Conservation (phyloP, 768 basidiomycete species). For the Mycena leptocephala region DNA sequence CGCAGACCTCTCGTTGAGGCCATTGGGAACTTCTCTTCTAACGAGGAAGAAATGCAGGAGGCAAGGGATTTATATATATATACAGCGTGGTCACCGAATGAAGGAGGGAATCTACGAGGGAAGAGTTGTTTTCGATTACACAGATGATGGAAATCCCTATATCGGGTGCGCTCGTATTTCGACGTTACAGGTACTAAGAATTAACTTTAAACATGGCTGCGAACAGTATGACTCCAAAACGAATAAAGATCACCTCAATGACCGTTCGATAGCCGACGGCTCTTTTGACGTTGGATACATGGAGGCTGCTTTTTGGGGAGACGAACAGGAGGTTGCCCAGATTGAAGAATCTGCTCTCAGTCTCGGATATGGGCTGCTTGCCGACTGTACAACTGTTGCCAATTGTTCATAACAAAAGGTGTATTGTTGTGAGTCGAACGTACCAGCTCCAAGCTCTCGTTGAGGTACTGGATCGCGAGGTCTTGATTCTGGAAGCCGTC, state of each 20-base stretch:
- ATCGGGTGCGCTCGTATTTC: neutral
- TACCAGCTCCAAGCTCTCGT: too few relatives aligned
- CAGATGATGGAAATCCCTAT: neutral
- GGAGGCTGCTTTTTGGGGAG: conserved; percentile 21
- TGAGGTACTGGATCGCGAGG: too few relatives aligned
- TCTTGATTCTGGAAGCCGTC: too few relatives aligned
- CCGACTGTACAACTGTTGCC: conserved; percentile 3
- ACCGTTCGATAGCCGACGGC: neutral
- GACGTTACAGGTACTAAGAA: too few relatives aligned
- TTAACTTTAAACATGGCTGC: neutral
- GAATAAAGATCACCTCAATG: conserved; percentile 3
- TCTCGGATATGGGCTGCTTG: conserved; percentile 3
- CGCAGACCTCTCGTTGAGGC: neutral
- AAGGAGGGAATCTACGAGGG: neutral
- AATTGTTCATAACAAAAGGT: conserved; percentile 1
- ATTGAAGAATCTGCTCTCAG: neutral
- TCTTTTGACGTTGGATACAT: conserved; percentile 15
- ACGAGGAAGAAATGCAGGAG: neutral
- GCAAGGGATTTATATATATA: neutral
- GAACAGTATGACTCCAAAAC: neutral
- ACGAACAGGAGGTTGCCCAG: neutral
- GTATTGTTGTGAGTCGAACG: neutral
- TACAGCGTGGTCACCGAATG: neutral
- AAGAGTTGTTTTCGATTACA: neutral
- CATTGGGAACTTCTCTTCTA: neutral